Base-by-base conservation (phyloP, 179 eudicot species). In the Corrigiola litoralis region DNA sequence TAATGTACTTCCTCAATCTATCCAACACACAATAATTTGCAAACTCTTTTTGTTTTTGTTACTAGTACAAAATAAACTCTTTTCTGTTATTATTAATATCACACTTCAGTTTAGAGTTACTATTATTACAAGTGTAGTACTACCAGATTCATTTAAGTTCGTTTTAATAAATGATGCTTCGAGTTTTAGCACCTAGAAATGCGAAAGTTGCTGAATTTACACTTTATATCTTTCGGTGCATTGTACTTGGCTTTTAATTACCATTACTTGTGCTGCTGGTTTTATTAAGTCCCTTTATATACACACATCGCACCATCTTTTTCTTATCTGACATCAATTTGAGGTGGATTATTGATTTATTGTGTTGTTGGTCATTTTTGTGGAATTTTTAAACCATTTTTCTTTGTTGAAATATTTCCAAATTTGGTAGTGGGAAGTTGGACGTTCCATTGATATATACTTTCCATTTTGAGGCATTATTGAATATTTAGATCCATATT, bases 401-500 rank as follows among this genome's bases (percentile, higher is more conserved):
- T 58, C 48, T 58, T 25, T 24, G 2, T 11, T 11, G 1, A 1
- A 29, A 0, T 20, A 16, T 57, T 32, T 46, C 45, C 65, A 17
- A n/a, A 34, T 11, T 23, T 65, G 44, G 50, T 12, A 55, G 40
- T 38, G 64, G 63, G 27, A 24, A 31, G 55, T 56, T 24, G 46
- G 31, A 58, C 27, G 5, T 28, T 52, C n/a, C 58, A 36, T 29
- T 40, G 17, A 8, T 21, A 23, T 28, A 31, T 33, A 28, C 8
- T 38, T 73, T 33, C 57, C 54, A 14, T 18, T 42, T 34, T 31
- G n/a, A 21, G 48, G 11, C 57, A 63, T 12, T 33, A 42, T 11
- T 29, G 34, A 61, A 38, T 46, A 65, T 58, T 58, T 66, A 31
- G 56, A 66, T 72, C 76, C 59, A 31, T 65, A 72, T 11, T 59